Evolutionary conservation across 352 stramenopile species (phyloP), one percentile per base, ranked within the genome.

Genomic region (Aphanomyces euteiches): DNA sequence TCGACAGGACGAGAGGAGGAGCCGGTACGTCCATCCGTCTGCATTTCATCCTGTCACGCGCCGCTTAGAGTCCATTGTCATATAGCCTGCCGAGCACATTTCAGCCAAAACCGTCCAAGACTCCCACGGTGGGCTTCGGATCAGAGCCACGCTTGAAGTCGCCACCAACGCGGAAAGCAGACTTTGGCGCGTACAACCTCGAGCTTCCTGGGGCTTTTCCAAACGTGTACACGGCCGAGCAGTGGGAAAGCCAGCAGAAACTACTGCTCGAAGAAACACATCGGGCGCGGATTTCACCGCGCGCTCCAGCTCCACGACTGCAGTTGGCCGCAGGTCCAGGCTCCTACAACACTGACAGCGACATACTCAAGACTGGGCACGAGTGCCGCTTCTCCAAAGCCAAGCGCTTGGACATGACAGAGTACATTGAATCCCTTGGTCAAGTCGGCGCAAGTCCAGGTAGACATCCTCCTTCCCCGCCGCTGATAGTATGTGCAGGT

Each of bases 131-230:
- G 2, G 37, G 15, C 1, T 64, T 64, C 13, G 37, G 56, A 34
- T n/a, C 4, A n/a, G 56, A 34, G 6, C 3, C 21, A 36, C 28
- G 56, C 3, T n/a, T 28, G 36, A 4, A n/a, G 56, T 38, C 56
- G 3, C 7, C 5, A 7, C 37, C 56, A n/a, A 64, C 41, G 56
- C 37, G 34, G 28, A 28, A 28, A 6, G 56, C 37, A 7, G 21
- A 40, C 56, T n/a, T 47, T 15, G 15, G 17, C 28, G 3, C 13
- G 56, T n/a, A 64, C 36, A 7, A 17, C 17, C 56, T 38, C 7
- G 56, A 45, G 28, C 21, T 64, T 15, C 56, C 56, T n/a, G 56
- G 56, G 34, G 56, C 56, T 8, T 63, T 63, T 34, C 56, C 56
- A 7, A 63, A 63, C 34, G 56, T 64, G 7, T 8, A 40, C 15